Conservation (phyloP, 78 protist genomes). For the Pelomyxa schiedti region DNA sequence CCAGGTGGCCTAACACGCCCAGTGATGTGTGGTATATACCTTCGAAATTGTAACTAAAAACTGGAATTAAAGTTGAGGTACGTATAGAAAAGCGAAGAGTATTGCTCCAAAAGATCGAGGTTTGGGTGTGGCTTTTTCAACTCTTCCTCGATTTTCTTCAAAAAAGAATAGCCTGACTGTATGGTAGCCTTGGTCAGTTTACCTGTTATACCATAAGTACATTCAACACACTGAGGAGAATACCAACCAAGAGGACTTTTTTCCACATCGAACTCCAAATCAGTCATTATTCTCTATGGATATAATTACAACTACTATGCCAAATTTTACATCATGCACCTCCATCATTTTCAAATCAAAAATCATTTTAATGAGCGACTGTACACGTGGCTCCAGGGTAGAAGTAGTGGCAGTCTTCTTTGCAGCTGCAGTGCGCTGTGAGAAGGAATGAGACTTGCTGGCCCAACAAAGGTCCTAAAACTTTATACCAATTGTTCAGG, state of each 20-base stretch:
- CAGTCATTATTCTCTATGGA: slow-evolving; percentile 52
- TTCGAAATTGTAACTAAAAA: background rate
- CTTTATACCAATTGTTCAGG: background rate
- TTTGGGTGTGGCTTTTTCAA: background rate
- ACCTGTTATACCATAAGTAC: too few relatives aligned
- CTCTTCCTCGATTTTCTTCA: slow-evolving; percentile 29
- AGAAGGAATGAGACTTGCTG: background rate
- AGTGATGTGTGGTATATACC: background rate
- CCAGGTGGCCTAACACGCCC: slow-evolving; percentile 44
- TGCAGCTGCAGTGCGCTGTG: background rate
- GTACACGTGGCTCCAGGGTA: slow-evolving; percentile 30
- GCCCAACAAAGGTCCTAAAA: background rate
- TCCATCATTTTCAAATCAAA: slow-evolving; percentile 58
- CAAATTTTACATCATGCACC: too few relatives aligned
- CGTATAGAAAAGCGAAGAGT: slow-evolving; percentile 53
- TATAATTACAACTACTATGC: too few relatives aligned
- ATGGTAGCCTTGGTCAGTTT: slow-evolving; percentile 35
- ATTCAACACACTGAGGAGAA: too few relatives aligned
- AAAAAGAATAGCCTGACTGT: slow-evolving; percentile 32
- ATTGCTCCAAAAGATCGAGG: background rate
- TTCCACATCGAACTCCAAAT: slow-evolving; percentile 48
- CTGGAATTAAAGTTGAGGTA: background rate
- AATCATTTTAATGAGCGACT: slow-evolving; percentile 37
- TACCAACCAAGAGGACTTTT: slow-evolving; percentile 72
- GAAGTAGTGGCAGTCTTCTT: slow-evolving; percentile 10